Evolutionary conservation across 306 rosid species (phyloP).

Genomic region (Lagenaria siceraria): DNA sequence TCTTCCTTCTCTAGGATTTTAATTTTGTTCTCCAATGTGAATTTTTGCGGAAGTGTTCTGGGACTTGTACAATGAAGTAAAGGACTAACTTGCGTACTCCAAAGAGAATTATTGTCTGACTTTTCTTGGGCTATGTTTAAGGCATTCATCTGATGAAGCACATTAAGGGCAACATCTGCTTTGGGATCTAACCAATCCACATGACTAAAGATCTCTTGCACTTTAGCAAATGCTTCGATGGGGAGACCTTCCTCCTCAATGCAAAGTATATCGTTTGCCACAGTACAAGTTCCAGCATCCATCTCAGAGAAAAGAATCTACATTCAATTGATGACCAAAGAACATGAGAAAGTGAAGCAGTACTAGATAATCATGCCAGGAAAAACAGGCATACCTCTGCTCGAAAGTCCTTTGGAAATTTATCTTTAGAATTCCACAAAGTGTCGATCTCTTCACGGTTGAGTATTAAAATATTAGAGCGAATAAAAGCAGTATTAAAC

Average conservation of each 20-base stretch:
- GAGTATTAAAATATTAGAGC: constrained; percentile 84
- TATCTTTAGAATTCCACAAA: constrained; percentile 69
- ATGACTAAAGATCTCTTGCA: constrained; percentile 75
- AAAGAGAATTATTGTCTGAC: constrained; percentile 26
- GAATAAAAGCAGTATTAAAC: constrained; percentile 90
- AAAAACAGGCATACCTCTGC: constrained; percentile 59
- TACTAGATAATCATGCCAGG: constrained; percentile 9
- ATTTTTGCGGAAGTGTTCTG: constrained; percentile 17
- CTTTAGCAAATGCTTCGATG: constrained; percentile 83
- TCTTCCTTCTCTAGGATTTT: constrained; percentile 13
- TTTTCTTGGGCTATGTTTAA: constrained; percentile 33
- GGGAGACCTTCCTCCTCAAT: constrained; percentile 93
- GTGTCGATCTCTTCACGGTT: constrained; percentile 74
- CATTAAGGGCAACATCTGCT: constrained; percentile 52
- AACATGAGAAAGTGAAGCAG: constrained; percentile 1
- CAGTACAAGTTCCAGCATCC: constrained; percentile 58
- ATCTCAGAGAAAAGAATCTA: constrained; percentile 88
- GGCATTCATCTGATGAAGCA: constrained; percentile 52
- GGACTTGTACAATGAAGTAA: constrained; percentile 24
- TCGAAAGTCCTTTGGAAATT: constrained; percentile 69
- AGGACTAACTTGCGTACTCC: constrained; percentile 15
- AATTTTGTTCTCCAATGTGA: constrained; percentile 10
- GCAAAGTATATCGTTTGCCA: constrained; percentile 33
- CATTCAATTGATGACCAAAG: constrained; percentile 27
- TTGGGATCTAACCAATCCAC: constrained; percentile 83